Base-by-base conservation (phyloP, 441 rosid genomes). In the Macaranga tanarius region DNA sequence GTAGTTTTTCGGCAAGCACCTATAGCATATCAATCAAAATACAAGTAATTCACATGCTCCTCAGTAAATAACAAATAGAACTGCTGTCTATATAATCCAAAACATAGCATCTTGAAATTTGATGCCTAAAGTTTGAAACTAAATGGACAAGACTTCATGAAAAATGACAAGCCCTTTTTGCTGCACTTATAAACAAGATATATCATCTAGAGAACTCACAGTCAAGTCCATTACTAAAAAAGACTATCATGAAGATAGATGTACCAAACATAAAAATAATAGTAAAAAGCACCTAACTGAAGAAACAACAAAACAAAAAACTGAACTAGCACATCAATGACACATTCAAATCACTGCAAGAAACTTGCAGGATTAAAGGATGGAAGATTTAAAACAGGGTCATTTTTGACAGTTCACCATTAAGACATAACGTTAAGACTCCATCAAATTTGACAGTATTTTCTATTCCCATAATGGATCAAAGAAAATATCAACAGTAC, bases 1-100 rank as follows among this genome's bases (percentile, higher is more conserved):
- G 93, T 67, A 89, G 81, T 84, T 93, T 89, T 70, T 91, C 97
- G 72, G 84, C 92, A 73, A 95, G 93, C 74, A 95, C 94, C 97
- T 95, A 80, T 62, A 79, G 70, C 75, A 76, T 60, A 72, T 70
- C 56, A 75, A 80, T 70, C 70, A 83, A 59, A 65, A 19, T 63
- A 10, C 13, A 72, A 38, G 20, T 44, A 31, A 48, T n/a, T 47
- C 50, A 42, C 44, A 15, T 7, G 42, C 26, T 50, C 68, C 38
- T 20, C 12, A 10, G 38, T 31, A 40, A 2, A 59, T 12, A 57
- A 66, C 31, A 4, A 42, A 15, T 2, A 57, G 13, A 66, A 22
- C 26, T 64, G 31, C 26, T 28, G 5, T 26, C 34, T 11, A 54
- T 57, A 65, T 48, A 63, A 68, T 5, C 4, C 22, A 61, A 68